A percentile compares a stretch with the other conserved stretches of the same genome.
phyloP scores from a whole-genome alignment of 768 basidiomycete genomes.

The Leccinum sublutescens region DNA sequence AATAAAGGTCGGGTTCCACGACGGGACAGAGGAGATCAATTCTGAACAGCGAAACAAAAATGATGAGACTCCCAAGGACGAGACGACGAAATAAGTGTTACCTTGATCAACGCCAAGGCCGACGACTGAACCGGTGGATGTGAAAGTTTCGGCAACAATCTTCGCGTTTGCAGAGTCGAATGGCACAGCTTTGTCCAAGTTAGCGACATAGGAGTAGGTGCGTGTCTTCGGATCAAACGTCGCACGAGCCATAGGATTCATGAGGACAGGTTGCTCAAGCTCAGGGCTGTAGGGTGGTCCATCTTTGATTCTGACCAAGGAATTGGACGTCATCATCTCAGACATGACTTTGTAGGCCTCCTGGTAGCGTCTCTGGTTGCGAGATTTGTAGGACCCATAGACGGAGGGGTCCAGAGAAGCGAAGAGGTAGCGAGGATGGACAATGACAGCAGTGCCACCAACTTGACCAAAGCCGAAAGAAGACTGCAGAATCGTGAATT shows the following conservation, averaged over 20 bases:
- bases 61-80: constrained; percentile 2
- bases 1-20: constrained; percentile 83
- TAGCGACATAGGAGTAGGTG: constrained; percentile 75
- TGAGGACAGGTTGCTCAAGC: constrained; percentile 79
- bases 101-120: constrained; percentile 93
- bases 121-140: constrained; percentile 43
- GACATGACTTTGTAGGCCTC: constrained; percentile 89
- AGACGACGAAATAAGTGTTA: constrained; percentile 30
- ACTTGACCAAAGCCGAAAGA: constrained; percentile 99
- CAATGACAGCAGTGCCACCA: constrained; percentile 83
- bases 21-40: constrained; percentile 89
- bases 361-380: constrained; percentile 62
- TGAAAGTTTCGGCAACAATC: constrained; percentile 48
- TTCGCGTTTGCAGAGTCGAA: constrained; percentile 67
- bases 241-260: constrained; percentile 92
- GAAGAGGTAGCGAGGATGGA: constrained; percentile 90
- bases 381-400: constrained; percentile 74
- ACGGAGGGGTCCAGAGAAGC: constrained; percentile 76
- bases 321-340: constrained; percentile 93
- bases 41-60: constrained; percentile 45
- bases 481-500: constrained; percentile 46
- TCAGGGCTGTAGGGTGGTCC: constrained; percentile 85
- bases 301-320: constrained; percentile 93
- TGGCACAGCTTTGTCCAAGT: constrained; percentile 51
- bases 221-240: constrained; percentile 79